phyloP scores from a whole-genome alignment of 345 rosid genomes.

The Nasturtium officinale region DNA sequence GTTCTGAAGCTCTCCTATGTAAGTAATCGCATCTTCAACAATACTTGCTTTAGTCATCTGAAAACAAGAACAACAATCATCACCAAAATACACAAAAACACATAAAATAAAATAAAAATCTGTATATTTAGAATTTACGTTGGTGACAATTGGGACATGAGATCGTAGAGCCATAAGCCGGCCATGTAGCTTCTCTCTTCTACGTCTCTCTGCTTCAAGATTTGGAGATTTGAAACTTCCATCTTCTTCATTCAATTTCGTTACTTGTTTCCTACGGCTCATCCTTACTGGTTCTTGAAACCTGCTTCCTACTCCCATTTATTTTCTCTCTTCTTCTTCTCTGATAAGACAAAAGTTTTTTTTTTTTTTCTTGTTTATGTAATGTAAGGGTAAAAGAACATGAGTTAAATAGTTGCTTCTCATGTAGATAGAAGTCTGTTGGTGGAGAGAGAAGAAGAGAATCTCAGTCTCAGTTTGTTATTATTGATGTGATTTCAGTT shows the following conservation, averaged over 20 bases:
- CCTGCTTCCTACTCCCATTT: slow-evolving; percentile 17
- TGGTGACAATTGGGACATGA: slow-evolving; percentile 81
- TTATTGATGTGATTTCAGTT: slow-evolving; percentile 42
- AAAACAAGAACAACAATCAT: too few relatives aligned
- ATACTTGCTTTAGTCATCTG: slow-evolving; percentile 88
- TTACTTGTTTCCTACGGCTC: slow-evolving; percentile 51
- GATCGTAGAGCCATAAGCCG: slow-evolving; percentile 78
- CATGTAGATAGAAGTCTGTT: slow-evolving; percentile 36
- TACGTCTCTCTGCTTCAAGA: slow-evolving; percentile 74
- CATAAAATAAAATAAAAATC: background rate
- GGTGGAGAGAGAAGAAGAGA: slow-evolving; percentile 36
- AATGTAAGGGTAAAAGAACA: slow-evolving; percentile 26
- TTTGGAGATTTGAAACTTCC: slow-evolving; percentile 63
- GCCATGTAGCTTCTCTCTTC: slow-evolving; percentile 75
- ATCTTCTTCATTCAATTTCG: slow-evolving; percentile 30
- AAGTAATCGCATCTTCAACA: slow-evolving; percentile 81
- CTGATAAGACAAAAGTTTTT: background rate
- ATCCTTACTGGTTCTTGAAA: slow-evolving; percentile 26
- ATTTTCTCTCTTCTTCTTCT: background rate
- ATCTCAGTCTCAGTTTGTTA: slow-evolving; percentile 46
- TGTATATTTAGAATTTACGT: slow-evolving; percentile 47
- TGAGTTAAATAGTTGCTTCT: slow-evolving; percentile 41
- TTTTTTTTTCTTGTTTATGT: slow-evolving; percentile 14
- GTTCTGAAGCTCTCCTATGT: slow-evolving; percentile 61
- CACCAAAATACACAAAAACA: background rate